phyloP scores from a whole-genome alignment of 1,139 yeast species.

The Magnusiomyces paraingens region DNA sequence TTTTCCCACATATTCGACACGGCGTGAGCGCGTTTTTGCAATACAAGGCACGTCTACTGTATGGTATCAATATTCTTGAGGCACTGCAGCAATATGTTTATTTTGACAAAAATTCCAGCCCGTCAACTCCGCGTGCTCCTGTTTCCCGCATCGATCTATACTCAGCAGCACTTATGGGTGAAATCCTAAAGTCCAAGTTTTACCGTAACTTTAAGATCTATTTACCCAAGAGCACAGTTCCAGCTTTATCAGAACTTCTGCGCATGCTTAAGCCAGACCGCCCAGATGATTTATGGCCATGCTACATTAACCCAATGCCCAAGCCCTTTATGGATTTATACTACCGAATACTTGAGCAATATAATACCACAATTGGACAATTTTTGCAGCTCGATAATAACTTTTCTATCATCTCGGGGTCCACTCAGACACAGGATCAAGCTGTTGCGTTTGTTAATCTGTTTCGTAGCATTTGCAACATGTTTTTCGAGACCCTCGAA shows the following conservation, averaged over 20 bases:
- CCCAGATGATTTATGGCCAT: constrained; percentile 2
- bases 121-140: not conserved
- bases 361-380: not conserved
- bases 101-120: not conserved
- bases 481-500: not conserved
- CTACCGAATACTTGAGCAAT: no score
- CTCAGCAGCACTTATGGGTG: constrained; percentile 1
- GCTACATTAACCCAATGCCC: not conserved
- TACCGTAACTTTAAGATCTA: not conserved
- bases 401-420: no score
- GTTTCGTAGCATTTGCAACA: not conserved
- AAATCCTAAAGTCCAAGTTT: not conserved
- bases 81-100: constrained; percentile 1
- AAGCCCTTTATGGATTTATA: not conserved
- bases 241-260: not conserved
- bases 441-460: not conserved
- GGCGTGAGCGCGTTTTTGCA: constrained; percentile 5
- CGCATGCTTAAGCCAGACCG: not conserved
- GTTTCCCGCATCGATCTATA: constrained; percentile 1
- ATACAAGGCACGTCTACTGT: constrained; percentile 12
- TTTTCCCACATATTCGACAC: constrained; percentile 1
- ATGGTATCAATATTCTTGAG: constrained; percentile 8
- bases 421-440: no score
- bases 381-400: not conserved
- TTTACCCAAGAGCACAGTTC: not conserved